Conservation (phyloP, 106 monocot genomes). For the Dendrobium huoshanense region DNA sequence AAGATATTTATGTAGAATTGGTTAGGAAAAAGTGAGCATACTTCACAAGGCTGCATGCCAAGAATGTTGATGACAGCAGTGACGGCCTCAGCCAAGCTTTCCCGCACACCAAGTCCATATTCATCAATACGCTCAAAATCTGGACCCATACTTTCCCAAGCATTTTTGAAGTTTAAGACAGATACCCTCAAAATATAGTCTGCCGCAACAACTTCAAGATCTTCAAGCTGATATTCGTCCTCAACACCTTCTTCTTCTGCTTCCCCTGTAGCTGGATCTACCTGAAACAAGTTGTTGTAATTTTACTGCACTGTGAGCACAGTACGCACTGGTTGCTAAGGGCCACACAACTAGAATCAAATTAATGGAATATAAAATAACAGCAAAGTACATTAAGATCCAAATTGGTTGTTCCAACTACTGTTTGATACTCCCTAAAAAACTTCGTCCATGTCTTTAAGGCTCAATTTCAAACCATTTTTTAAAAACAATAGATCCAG, state of each 20-base stretch:
- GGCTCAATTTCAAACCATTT: too few species aligned
- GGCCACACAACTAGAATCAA: neutral
- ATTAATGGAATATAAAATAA: neutral
- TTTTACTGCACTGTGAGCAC: neutral
- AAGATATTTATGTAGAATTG: neutral
- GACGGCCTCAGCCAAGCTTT: constrained; percentile 81
- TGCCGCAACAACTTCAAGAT: constrained; percentile 70
- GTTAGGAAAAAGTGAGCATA: constrained; percentile 18
- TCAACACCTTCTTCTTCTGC: constrained; percentile 94
- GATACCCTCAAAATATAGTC: constrained; percentile 81
- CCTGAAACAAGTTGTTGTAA: constrained; percentile 32
- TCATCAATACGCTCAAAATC: constrained; percentile 85
- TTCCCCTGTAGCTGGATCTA: constrained; percentile 80
- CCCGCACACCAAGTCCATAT: constrained; percentile 85
- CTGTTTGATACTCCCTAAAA: too few species aligned
- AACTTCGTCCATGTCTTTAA: too few species aligned
- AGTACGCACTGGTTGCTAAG: too few species aligned
- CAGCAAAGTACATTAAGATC: neutral
- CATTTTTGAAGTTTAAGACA: constrained; percentile 90
- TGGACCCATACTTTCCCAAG: constrained; percentile 82
- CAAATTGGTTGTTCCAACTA: too few species aligned
- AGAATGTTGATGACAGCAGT: constrained; percentile 80
- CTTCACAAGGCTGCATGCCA: constrained; percentile 98
- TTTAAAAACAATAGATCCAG: too few species aligned
- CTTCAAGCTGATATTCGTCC: constrained; percentile 97